phyloP scores from a whole-genome alignment of 352 stramenopile species.

The Pythium biforme region DNA sequence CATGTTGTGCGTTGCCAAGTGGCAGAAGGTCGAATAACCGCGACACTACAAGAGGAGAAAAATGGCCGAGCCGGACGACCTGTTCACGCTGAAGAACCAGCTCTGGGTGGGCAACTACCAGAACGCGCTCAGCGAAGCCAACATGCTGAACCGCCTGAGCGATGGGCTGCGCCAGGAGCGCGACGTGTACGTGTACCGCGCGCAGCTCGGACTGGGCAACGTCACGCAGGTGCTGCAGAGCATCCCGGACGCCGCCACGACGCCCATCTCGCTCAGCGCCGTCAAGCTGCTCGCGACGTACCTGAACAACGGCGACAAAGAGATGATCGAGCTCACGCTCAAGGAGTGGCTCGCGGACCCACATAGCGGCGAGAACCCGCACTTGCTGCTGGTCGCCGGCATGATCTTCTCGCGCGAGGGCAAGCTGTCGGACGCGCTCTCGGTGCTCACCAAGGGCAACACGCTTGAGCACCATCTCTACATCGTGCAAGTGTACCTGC shows the following conservation, averaged over 20 bases:
- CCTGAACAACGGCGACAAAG: conserved; percentile 64
- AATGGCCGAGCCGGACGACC: conserved; percentile 95
- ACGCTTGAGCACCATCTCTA: conserved; percentile 94
- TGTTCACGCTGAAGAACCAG: conserved; percentile 98
- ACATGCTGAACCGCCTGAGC: conserved; percentile 83
- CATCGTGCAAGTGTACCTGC: conserved; percentile 84
- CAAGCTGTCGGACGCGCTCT: conserved; percentile 94
- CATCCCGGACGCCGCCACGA: conserved; percentile 70
- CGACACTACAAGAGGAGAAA: neutral
- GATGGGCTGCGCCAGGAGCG: conserved; percentile 89
- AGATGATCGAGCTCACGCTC: conserved; percentile 92
- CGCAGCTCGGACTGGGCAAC: conserved; percentile 90
- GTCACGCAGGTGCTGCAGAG: conserved; percentile 86
- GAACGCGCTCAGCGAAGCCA: conserved; percentile 91
- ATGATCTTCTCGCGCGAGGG: conserved; percentile 92
- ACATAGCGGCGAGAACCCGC: conserved; percentile 80
- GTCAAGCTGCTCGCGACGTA: conserved; percentile 88
- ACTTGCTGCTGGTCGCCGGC: conserved; percentile 92
- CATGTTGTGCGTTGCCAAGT: conserved; percentile 13
- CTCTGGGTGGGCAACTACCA: conserved; percentile 97
- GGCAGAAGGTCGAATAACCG: conserved; percentile 4
- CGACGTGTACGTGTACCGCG: conserved; percentile 94
- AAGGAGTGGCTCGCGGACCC: conserved; percentile 88
- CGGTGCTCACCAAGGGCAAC: conserved; percentile 85
- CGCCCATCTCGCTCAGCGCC: conserved; percentile 74